These are phyloP conservation scores for Cystobasidium ongulense DNA, from an alignment of 768 basidiomycete genomes.

Conservation along the genomic window DNA sequence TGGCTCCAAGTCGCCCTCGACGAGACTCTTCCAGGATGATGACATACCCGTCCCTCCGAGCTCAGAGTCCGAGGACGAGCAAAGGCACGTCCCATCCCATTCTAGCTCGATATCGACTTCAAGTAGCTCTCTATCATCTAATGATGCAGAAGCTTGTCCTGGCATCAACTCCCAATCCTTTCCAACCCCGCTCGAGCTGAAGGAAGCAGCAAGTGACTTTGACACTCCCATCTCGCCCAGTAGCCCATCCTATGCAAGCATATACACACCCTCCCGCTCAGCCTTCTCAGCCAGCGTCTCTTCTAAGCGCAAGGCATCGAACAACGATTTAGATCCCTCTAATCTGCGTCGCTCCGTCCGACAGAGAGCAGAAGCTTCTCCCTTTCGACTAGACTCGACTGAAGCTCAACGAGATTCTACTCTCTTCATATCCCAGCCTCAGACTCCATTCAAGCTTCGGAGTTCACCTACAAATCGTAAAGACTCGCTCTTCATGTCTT, in stretches of 20 bases:
- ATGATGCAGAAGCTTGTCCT: not conserved
- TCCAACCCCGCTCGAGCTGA: not conserved
- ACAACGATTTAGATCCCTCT: not conserved
- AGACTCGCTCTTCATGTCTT: not conserved
- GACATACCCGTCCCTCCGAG: not conserved
- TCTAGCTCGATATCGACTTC: not conserved
- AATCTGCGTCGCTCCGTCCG: slow-evolving; percentile 3
- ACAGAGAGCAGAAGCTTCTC: not conserved
- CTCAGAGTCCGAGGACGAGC: not conserved
- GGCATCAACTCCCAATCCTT: not conserved
- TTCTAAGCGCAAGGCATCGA: not conserved
- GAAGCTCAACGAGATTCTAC: slow-evolving; percentile 6
- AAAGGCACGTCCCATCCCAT: not conserved
- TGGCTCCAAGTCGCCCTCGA: not conserved
- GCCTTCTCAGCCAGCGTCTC: not conserved
- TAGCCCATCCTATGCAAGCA: not conserved
- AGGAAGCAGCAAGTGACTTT: not conserved
- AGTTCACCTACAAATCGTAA: not conserved
- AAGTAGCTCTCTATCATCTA: not conserved
- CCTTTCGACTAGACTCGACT: not conserved
- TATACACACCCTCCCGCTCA: not conserved
- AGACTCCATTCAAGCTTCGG: not conserved
- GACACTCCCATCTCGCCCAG: not conserved
- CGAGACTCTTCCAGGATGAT: not conserved
- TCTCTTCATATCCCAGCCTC: slow-evolving; percentile 1